Evolutionary conservation across 495 filamentous ascomycete species (phyloP), one percentile per base, ranked within the genome.

Genomic region (Cenococcum geophilum): DNA sequence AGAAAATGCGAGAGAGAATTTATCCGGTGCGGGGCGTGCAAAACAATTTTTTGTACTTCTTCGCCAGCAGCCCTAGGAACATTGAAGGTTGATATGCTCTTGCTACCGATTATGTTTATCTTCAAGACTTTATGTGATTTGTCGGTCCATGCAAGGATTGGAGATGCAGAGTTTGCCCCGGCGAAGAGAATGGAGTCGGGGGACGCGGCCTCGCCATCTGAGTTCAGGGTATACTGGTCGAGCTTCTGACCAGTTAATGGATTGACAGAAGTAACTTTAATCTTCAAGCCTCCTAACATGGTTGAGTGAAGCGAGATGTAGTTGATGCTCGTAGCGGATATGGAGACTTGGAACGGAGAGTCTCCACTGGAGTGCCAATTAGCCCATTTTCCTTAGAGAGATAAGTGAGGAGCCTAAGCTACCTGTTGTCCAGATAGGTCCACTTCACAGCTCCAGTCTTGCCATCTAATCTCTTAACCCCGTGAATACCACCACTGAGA

Each of bases 131-230:
- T 84, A 64, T 81, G 72, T 20, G 79, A 68, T 63, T 81, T 84
- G 67, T 95, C 89, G 2, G 88, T 81, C 91, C 91, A 96, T 14
- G 85, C 83, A 53, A 96, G 83, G 53, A 96, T 78, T 1, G 91
- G 89, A 8, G 86, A 82, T 2, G 86, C 89, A n/a, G 86, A 86
- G 70, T 92, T 93, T 5, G 86, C 83, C 58, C 90, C 91, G 9
- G 92, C 88, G 68, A 88, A 86, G 52, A 92, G 77, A 48, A 96
- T 83, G 51, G 84, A 84, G 25, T 88, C 82, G 3, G 79, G 76
- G 8, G 76, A 75, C 34, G 83, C 74, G 1, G 95, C 79, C 61
- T 95, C 91, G 45, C 73, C 80, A 62, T 95, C 92, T 5, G 88
- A 82, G 55, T 80, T 85, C 55, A 96, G 73, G 4, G 77, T 77